Evolutionary conservation across 2,329 filamentous ascomycete species (phyloP).

Genomic region (Amylocarpus encephaloides): DNA sequence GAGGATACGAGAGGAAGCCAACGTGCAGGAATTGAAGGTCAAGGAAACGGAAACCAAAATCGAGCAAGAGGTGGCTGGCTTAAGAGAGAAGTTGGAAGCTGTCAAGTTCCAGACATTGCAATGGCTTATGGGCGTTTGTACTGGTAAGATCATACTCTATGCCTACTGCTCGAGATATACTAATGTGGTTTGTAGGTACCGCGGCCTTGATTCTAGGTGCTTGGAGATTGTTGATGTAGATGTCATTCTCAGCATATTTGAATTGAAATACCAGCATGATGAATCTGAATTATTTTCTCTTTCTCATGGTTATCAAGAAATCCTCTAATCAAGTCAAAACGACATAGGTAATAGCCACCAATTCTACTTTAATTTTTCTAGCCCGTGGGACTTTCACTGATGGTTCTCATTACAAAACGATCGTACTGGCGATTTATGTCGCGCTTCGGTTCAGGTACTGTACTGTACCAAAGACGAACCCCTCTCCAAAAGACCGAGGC

Average conservation of each 20-base stretch:
- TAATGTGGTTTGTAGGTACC: conserved; percentile 35
- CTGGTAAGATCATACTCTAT: conserved; percentile 35
- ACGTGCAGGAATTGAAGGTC: conserved; percentile 93
- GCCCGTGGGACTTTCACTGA: too few relatives aligned
- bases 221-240: conserved; percentile 62
- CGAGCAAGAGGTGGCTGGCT: conserved; percentile 88
- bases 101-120: conserved; percentile 98
- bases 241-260: not conserved
- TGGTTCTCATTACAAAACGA: too few relatives aligned
- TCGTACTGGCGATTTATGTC: too few relatives aligned
- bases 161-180: not conserved
- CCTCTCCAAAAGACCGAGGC: too few relatives aligned
- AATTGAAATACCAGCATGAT: too few relatives aligned
- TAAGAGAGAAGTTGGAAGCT: conserved; percentile 87
- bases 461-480: too few relatives aligned
- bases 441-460: too few relatives aligned
- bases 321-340: too few relatives aligned
- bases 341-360: not conserved
- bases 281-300: too few relatives aligned
- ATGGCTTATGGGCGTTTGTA: conserved; percentile 88
- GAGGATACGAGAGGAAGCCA: conserved; percentile 90
- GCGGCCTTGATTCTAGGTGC: conserved; percentile 62
- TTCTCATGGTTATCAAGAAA: too few relatives aligned
- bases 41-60: conserved; percentile 99
- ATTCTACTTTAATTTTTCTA: not conserved